Evolutionary conservation across 2,329 filamentous ascomycete species (phyloP), one percentile per base, ranked within the genome.

Genomic region (Fusarium nematophilum): DNA sequence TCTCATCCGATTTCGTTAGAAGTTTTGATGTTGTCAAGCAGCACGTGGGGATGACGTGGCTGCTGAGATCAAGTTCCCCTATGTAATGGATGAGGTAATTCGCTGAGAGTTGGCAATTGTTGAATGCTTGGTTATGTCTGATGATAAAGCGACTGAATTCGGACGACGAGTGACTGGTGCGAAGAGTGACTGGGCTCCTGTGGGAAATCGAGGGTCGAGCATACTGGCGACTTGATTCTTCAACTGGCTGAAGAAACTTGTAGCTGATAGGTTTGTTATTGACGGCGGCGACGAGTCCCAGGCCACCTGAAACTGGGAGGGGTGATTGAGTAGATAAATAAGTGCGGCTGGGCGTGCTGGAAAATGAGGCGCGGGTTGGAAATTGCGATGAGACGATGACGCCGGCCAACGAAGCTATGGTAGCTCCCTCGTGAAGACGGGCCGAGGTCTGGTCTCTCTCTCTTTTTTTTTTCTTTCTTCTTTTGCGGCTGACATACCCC

Each of bases 1-100:
- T 33, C 39, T 40, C 52, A 40, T 49, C 40, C 30, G 33, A 33
- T 43, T 47, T 47, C 49, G 50, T 46, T 62, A 53, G 43, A 37
- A 46, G 40, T 36, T 45, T 51, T 46, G 30, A 50, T 64, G 36
- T 53, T 57, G 61, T 64, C 61, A 64, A 61, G 61, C 61, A 33
- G 48, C 60, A 31, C 38, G 37, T 27, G 10, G 17, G 39, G 17
- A 21, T 34, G 29, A 26, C 38, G 47, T 37, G 46, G 47, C 52
- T 37, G 52, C 60, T 64, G 56, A 64, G 57, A 44, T 54, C 39
- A 39, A 47, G 23, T 64, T 64, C 60, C 59, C 56, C 50, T 64
- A 58, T 64, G 60, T 64, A 64, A 57, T 51, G 47, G n/a, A 63
- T 57, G 60, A 63, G 59, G 46, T 61, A 63, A 57, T 53, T 59